Base-by-base conservation (phyloP, 2,329 filamentous ascomycete genomes). In the Colletotrichum sp. region DNA sequence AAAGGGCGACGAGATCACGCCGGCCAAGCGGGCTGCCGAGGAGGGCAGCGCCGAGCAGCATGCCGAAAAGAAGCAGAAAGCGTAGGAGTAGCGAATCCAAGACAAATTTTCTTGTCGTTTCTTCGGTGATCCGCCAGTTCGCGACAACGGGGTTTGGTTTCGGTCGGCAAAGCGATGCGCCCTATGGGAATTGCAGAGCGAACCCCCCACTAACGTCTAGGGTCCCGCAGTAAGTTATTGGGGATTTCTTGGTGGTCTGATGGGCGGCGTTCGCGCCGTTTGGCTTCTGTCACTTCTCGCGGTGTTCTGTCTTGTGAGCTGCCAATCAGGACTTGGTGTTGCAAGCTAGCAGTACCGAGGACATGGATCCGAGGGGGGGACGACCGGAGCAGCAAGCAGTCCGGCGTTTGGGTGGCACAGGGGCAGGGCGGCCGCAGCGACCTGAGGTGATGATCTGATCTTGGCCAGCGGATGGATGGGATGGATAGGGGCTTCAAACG, bases 31-130 rank as follows among this genome's bases (percentile, higher is more conserved):
- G 30, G 61, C 60, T 34, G 66, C 61, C 66, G 75, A 74, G 8
- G 77, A 78, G 68, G 71, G 77, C 21, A 78, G 77, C 36, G 75
- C 63, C 10, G 75, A 75, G 60, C 75, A 78, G 55, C 77, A 77
- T 28, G 72, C 71, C n/a, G 69, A 71, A 24, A 78, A 77, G 65
- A 75, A 65, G n/a, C 43, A 68, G 39, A 75, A 39, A 71, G 28
- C 70, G 5, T 68, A 73, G 64, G 18, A 28, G 12, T 13, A 24
- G 24, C 6, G 15, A 13, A 26, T 7, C 24, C 26, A 28, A 18
- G 28, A 30, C 9, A 16, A 15, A 21, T 21, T 0, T 15, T 32
- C 30, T 36, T n/a, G 60, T 24, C 30, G 16, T 59, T 59, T 30
- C 57, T 28, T n/a, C 15, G 57, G 24, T 60, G 26, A 30, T 30